These are phyloP conservation scores for Cyphellophora attinorum DNA, from an alignment of 2,329 filamentous ascomycete genomes.

Conservation along the genomic window DNA sequence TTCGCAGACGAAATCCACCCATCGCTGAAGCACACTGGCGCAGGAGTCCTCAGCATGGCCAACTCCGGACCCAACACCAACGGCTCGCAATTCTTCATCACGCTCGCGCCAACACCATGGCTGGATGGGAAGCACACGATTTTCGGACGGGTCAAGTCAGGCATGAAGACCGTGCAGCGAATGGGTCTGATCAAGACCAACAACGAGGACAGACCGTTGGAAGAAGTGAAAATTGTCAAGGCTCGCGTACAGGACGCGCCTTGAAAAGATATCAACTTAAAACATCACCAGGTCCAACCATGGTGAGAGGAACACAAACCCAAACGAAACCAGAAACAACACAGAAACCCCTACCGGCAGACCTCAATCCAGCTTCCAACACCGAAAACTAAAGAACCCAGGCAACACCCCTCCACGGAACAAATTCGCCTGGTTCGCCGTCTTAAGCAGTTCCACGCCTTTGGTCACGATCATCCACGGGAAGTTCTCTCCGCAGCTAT, in stretches of 20 bases:
- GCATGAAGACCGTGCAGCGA: constrained; percentile 72
- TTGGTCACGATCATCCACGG: neutral
- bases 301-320: neutral
- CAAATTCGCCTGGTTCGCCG: neutral
- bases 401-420: neutral
- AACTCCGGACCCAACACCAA: constrained; percentile 91
- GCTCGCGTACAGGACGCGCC: constrained; percentile 45
- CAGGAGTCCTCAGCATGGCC: constrained; percentile 91
- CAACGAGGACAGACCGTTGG: constrained; percentile 66
- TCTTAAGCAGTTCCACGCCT: neutral
- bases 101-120: constrained; percentile 89
- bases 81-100: constrained; percentile 93
- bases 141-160: constrained; percentile 79
- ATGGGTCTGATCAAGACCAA: constrained; percentile 84
- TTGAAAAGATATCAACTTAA: neutral
- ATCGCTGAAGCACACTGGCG: constrained; percentile 78
- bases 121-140: constrained; percentile 95
- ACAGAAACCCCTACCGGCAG: neutral
- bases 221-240: constrained; percentile 70
- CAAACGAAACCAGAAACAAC: neutral
- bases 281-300: neutral
- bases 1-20: constrained; percentile 85
- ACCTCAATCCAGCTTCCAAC: neutral
- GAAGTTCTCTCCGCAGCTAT: neutral
- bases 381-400: neutral